Evolutionary conservation across 257 asterid genomes (phyloP).

Genomic region (Solanum clarkiae): DNA sequence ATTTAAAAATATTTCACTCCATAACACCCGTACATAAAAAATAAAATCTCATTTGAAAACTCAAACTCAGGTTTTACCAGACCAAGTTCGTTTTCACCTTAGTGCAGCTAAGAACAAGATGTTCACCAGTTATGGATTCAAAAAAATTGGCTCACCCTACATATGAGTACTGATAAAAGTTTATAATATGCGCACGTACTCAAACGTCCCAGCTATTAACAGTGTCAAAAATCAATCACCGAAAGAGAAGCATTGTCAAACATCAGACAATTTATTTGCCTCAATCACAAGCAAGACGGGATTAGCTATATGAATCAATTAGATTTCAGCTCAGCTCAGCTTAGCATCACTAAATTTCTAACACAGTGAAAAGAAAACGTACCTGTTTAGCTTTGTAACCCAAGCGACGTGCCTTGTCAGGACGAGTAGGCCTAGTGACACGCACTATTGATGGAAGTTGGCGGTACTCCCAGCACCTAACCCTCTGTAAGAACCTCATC

Average conservation of each 20-base stretch:
- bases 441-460: slow-evolving; percentile 1
- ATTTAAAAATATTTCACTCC: background rate
- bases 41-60: background rate
- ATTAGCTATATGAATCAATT: background rate
- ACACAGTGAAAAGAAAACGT: background rate
- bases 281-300: background rate
- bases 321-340: background rate
- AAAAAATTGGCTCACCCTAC: background rate
- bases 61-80: background rate
- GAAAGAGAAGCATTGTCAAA: background rate
- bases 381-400: background rate
- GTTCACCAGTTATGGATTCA: background rate
- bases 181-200: background rate
- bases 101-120: background rate
- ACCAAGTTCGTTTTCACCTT: background rate
- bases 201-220: background rate
- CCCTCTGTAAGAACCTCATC: background rate
- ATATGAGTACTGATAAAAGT: background rate
- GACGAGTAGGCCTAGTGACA: background rate
- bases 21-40: background rate
- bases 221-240: background rate
- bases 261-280: background rate
- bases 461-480: background rate
- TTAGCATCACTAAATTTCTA: background rate
- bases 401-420: background rate